phyloP scores from a whole-genome alignment of 139 green algal genomes.

The Chlamydomonas urium region DNA sequence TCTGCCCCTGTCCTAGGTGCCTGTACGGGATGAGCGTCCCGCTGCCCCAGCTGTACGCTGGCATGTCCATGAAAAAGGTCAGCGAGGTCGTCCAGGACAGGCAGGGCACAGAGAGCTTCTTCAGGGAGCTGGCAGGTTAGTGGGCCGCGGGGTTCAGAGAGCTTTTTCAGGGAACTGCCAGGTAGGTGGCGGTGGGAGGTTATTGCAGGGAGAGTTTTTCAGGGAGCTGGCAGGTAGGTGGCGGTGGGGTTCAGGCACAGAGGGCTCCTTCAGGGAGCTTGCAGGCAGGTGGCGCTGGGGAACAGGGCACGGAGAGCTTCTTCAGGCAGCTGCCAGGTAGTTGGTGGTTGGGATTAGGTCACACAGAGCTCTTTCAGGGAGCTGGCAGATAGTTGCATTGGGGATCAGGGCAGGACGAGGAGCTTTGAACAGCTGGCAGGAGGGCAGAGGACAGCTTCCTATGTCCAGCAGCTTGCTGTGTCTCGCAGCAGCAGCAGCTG shows the following conservation, averaged over 20 bases:
- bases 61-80: conserved; percentile 8
- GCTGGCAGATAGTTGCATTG: not conserved
- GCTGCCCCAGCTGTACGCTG: not conserved
- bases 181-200: not conserved
- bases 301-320: not conserved
- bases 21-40: not conserved
- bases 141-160: not conserved
- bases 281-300: too few species aligned
- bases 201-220: too few species aligned
- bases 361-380: not conserved
- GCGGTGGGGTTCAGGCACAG: too few species aligned
- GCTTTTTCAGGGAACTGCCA: not conserved
- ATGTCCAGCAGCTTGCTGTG: too few species aligned
- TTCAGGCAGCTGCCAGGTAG: conserved; percentile 2
- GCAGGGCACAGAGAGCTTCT: not conserved
- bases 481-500: too few species aligned
- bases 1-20: not conserved
- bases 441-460: too few species aligned
- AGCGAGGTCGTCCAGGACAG: conserved; percentile 2
- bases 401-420: too few species aligned
- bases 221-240: too few species aligned
- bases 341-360: not conserved
- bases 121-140: conserved; percentile 3
- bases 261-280: too few species aligned
- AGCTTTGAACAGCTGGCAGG: too few species aligned